Base-by-base conservation (phyloP, 345 rosid species). In the Syzygium aromaticum region DNA sequence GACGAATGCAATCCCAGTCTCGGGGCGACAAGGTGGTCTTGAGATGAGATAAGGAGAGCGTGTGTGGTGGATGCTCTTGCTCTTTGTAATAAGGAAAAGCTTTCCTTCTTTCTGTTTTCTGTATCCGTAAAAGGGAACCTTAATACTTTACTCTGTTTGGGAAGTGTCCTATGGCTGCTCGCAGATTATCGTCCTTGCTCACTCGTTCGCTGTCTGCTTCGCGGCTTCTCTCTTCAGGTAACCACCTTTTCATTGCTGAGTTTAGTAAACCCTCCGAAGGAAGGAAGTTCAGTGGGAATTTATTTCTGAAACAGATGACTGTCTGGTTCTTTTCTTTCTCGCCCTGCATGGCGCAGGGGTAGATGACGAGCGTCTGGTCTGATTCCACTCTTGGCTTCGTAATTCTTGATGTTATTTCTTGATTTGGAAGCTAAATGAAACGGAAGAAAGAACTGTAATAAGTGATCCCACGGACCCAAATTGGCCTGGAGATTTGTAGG, bases 141-240 rank as follows among this genome's bases (percentile, higher is more conserved):
- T 10, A 54, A 11, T 8, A n/a, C 11, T 30, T 12, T 38, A 8
- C 23, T 73, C 22, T 51, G n/a, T 54, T 78, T 17, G n/a, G 54
- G 54, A 54, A 22, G 56, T 56, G 82, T 52, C 91, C 89, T 84
- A 93, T 95, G 96, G 95, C 96, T 27, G 92, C 95, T 92, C 93
- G 90, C 83, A 86, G 90, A 54, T 12, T 89, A 28, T 89, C 93
- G 53, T 87, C 93, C 63, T 82, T 90, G 40, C 89, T 90, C 82
- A 73, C 89, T 85, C 90, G 89, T 83, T 89, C 90, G 33, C 86
- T 88, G 51, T 88, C 93, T 87, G 52, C 90, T 87, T 93, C 91
- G 87, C 51, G 12, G 54, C 86, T 84, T 61, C 88, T 84, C 14
- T 86, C 83, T 64, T 86, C 84, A 61, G 90, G 84, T 88, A 59